Conservation (phyloP, 371 early-diverging fungal genomes). For the Mortierella polycephala region DNA sequence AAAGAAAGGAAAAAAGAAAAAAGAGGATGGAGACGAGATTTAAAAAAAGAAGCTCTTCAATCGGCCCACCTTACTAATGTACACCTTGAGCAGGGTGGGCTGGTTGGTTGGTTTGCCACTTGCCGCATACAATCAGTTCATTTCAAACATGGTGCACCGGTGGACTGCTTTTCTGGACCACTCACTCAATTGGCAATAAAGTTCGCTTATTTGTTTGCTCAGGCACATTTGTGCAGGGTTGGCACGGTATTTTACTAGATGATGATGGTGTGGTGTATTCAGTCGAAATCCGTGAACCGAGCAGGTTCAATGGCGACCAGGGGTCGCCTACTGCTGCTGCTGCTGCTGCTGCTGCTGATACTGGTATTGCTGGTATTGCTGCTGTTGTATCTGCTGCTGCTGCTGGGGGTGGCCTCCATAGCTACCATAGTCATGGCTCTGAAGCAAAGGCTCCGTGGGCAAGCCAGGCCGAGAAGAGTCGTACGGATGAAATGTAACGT, state of each 20-base stretch:
- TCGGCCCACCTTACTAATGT: not conserved
- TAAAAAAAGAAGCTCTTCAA: not conserved
- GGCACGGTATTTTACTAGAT: not conserved
- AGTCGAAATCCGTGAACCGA: not conserved
- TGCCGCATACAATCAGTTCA: too few species aligned
- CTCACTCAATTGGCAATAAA: not conserved
- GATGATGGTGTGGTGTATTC: not conserved
- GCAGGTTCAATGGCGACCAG: not conserved
- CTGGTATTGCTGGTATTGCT: conserved; percentile 18
- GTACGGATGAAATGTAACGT: conserved; percentile 51
- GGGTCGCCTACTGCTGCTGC: not conserved
- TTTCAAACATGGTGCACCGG: not conserved
- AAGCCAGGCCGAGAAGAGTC: conserved; percentile 30
- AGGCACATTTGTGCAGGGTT: not conserved
- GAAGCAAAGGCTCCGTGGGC: conserved; percentile 42
- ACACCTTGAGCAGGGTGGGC: too few species aligned
- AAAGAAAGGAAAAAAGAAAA: conserved; percentile 3
- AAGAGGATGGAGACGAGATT: not conserved
- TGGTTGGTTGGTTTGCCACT: too few species aligned
- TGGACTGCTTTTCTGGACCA: not conserved
- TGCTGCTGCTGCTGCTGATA: conserved; percentile 17
- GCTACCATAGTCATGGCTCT: conserved; percentile 14
- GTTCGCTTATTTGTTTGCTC: not conserved
- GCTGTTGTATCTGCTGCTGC: conserved; percentile 10
- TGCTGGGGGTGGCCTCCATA: conserved; percentile 16